Percentiles rank a stretch among this genome's conserved stretches.
These are phyloP conservation scores for Oxalis stricta DNA, from an alignment of 441 rosid species.

Conservation along the genomic window DNA sequence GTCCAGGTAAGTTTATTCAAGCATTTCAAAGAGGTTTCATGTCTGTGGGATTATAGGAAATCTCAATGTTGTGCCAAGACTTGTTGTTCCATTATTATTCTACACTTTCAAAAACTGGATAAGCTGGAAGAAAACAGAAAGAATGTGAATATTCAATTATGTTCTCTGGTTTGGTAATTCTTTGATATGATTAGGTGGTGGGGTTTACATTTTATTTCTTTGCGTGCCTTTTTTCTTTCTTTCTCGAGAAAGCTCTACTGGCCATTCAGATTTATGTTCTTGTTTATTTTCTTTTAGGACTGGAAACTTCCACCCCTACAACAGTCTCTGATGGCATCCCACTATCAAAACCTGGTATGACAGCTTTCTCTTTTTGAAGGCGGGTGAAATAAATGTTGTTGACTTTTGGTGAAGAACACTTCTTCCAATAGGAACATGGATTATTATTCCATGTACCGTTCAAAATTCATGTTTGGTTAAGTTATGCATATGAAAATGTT, in stretches of 20 bases:
- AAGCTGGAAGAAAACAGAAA: background rate
- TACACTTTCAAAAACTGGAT: background rate
- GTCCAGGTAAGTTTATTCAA: constrained; percentile 16
- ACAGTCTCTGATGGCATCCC: constrained; percentile 5
- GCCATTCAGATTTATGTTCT: background rate
- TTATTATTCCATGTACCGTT: background rate
- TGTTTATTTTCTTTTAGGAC: constrained; percentile 8
- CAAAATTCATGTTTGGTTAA: background rate
- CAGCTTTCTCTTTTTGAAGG: background rate
- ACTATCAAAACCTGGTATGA: constrained; percentile 4
- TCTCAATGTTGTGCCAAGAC: background rate
- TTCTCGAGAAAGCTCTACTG: background rate
- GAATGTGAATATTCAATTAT: background rate
- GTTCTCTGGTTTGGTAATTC: background rate
- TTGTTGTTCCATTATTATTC: background rate
- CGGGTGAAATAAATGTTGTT: no score
- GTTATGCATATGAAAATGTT: background rate
- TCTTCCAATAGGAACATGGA: no score
- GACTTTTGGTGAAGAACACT: no score
- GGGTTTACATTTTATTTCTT: background rate
- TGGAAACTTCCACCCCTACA: background rate
- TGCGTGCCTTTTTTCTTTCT: background rate
- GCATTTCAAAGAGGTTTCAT: background rate
- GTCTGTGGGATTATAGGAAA: background rate
- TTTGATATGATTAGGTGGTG: background rate